Conservation (phyloP, 1,284 basidiomycete genomes). For the Sphaerobolus stellatus region DNA sequence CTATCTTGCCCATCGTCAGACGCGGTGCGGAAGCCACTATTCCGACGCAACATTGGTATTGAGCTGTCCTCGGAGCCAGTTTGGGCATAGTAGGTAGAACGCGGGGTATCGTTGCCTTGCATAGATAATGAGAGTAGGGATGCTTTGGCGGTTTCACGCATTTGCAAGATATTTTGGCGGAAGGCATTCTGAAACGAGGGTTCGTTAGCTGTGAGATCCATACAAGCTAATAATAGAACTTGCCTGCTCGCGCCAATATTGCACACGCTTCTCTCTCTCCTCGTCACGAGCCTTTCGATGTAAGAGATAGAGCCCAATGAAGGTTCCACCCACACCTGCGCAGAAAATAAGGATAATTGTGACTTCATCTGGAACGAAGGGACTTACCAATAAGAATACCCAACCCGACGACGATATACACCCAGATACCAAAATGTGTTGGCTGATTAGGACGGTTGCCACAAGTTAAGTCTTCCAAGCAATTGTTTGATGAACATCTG, state of each 20-base stretch:
- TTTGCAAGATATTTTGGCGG: slow-evolving; percentile 73
- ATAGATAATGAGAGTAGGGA: slow-evolving; percentile 55
- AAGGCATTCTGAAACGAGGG: slow-evolving; percentile 66
- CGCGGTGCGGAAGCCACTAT: slow-evolving; percentile 52
- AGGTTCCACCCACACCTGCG: slow-evolving; percentile 68
- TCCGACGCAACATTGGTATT: slow-evolving; percentile 49
- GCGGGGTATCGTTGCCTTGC: slow-evolving; percentile 37
- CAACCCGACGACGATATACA: slow-evolving; percentile 71
- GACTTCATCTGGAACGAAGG: not conserved
- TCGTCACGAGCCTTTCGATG: slow-evolving; percentile 70
- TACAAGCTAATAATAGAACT: slow-evolving; percentile 13
- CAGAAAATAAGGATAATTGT: not conserved
- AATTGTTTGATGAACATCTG: slow-evolving; percentile 79
- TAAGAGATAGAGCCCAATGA: slow-evolving; percentile 65
- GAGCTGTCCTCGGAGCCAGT: slow-evolving; percentile 53
- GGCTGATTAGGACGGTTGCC: slow-evolving; percentile 60
- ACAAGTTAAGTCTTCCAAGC: slow-evolving; percentile 59
- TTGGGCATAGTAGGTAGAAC: slow-evolving; percentile 49
- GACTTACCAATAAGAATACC: slow-evolving; percentile 67
- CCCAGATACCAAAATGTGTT: slow-evolving; percentile 63
- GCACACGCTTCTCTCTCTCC: slow-evolving; percentile 77
- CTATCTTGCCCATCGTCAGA: slow-evolving; percentile 49
- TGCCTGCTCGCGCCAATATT: slow-evolving; percentile 88
- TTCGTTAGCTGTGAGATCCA: no score
- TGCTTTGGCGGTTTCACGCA: slow-evolving; percentile 68